Evolutionary conservation across 2,329 filamentous ascomycete genomes (phyloP), one percentile per base, ranked within the genome.

Genomic region (Corinectria fuckeliana): DNA sequence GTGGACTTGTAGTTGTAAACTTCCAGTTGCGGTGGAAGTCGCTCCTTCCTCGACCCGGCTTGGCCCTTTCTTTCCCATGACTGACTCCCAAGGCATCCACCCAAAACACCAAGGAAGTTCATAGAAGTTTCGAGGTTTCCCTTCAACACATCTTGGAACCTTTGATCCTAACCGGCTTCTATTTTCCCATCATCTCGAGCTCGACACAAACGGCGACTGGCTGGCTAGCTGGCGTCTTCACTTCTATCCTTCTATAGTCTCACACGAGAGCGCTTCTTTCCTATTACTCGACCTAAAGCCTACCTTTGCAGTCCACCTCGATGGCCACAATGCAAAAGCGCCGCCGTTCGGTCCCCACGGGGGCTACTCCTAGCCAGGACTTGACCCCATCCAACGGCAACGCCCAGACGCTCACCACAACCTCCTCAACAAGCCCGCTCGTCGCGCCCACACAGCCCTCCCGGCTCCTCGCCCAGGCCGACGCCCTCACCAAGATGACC

Each of bases 401-500:
- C 38, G 21, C 18, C 18, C 20, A 52, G 32, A 18, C 11, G 14
- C 47, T 47, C 5, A 26, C 25, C 13, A 21, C 54, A 1, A 25
- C 38, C 10, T 3, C 38, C 13, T 18, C 48, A 13, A n/a, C 41
- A 9, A 21, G 16, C 13, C 4, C 48, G 2, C 5, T 16, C 5
- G 18, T 13, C 13, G 18, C 34, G 1, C 13, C 45, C 3, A 42
- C 23, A 3, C n/a, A 41, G 16, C 20, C 54, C 25, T 48, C 50
- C 1, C 65, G 44, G 11, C 64, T 74, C 7, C 39, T 70, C 25
- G 58, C 60, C 9, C 68, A 71, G 25, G 74, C 75, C 36, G 71
- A 76, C 3, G 70, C 72, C 28, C 68, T 78, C n/a, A 72, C 76
- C 5, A 67, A 61, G 39, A 77, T 77, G 72, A 76, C 72, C 5